Evolutionary conservation across 1,284 basidiomycete genomes (phyloP).

Genomic region (Xerocomus cyaneibrunnescens): DNA sequence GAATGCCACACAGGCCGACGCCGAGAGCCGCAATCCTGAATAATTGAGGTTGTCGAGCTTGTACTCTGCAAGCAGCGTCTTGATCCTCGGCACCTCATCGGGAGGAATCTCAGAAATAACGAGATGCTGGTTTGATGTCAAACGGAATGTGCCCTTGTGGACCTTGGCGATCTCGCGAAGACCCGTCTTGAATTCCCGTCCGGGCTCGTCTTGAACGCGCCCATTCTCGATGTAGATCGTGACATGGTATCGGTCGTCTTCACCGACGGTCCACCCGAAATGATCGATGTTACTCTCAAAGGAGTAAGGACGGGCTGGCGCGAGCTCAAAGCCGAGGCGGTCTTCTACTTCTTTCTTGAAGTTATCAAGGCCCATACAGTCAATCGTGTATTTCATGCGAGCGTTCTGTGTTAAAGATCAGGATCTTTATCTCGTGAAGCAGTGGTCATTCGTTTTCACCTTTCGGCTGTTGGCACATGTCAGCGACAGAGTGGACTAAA

Average conservation of each 20-base stretch:
- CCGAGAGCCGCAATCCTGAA: conserved; percentile 79
- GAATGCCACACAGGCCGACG: conserved; percentile 96
- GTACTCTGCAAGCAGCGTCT: conserved; percentile 80
- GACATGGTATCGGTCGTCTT: conserved; percentile 90
- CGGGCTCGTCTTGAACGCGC: conserved; percentile 91
- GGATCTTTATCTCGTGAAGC: conserved; percentile 3
- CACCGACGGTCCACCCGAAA: conserved; percentile 90
- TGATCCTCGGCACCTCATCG: conserved; percentile 76
- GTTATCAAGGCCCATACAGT: conserved; percentile 84
- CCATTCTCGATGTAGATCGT: conserved; percentile 98
- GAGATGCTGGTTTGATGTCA: conserved; percentile 96
- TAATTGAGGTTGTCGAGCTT: conserved; percentile 89
- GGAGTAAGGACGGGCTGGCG: conserved; percentile 71
- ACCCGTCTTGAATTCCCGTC: conserved; percentile 90
- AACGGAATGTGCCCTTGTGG: conserved; percentile 91
- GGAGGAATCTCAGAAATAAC: conserved; percentile 83
- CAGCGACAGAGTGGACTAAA: neutral
- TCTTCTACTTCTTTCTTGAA: conserved; percentile 94
- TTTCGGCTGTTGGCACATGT: conserved; percentile 44
- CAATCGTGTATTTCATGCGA: conserved; percentile 95
- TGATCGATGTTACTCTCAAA: conserved; percentile 94
- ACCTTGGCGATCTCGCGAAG: conserved; percentile 90
- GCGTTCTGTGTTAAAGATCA: conserved; percentile 58
- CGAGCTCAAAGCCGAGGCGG: conserved; percentile 79
- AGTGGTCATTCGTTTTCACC: conserved; percentile 31